A percentile compares a stretch with the other conserved stretches of the same genome.
Conservation (phyloP, 2,329 filamentous ascomycete species). For the Macroventuria anomochaeta region DNA sequence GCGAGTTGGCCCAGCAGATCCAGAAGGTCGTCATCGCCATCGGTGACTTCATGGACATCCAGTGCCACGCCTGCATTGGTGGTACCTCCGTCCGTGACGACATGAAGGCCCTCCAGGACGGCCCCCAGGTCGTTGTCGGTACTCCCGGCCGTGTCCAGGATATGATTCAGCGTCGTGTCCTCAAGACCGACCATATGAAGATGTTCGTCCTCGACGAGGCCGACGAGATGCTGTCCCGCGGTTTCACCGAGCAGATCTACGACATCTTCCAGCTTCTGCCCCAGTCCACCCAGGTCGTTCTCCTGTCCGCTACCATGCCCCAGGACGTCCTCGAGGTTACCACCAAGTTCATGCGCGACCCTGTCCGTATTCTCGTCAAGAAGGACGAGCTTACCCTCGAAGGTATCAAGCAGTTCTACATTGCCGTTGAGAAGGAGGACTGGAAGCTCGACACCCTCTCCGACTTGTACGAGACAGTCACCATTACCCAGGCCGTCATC, state of each 20-base stretch:
- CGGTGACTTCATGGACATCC: constrained; percentile 98
- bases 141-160: constrained; percentile 98
- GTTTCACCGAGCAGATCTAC: constrained; percentile 99
- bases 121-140: constrained; percentile 95
- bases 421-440: constrained; percentile 99
- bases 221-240: constrained; percentile 98
- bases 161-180: constrained; percentile 98
- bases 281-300: constrained; percentile 96
- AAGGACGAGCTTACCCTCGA: constrained; percentile 99
- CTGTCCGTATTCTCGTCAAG: constrained; percentile 98
- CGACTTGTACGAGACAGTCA: constrained; percentile 98
- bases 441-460: constrained; percentile 99
- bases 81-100: constrained; percentile 98
- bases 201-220: constrained; percentile 99
- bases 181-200: constrained; percentile 98
- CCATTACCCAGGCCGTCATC: constrained; percentile 99
- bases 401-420: constrained; percentile 99
- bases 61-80: constrained; percentile 99
- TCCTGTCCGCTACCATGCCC: constrained; percentile 97
- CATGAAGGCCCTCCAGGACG: constrained; percentile 96
- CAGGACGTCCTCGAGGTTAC: constrained; percentile 99
- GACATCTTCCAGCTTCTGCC: constrained; percentile 99
- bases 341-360: constrained; percentile 99
- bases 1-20: constrained; percentile 98
- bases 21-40: constrained; percentile 99